Evolutionary conservation across 2,329 filamentous ascomycete species (phyloP), one percentile per base, ranked within the genome.

Genomic region (Dothistroma septosporum): DNA sequence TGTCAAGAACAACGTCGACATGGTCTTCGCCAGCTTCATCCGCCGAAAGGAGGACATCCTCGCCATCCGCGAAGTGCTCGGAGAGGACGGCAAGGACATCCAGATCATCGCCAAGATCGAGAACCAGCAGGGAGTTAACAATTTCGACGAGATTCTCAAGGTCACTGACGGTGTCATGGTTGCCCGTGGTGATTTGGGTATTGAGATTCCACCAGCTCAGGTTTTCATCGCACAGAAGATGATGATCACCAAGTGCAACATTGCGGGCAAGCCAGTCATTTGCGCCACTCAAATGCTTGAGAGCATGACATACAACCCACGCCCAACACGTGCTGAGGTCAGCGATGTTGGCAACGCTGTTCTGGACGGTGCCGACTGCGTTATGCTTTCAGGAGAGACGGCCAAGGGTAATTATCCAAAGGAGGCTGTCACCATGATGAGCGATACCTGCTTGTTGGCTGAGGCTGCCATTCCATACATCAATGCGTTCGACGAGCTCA

Each of bases 31-130:
- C 64, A 97, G 92, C 0, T 99, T 99, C 78, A 99, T 99, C 78
- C 93, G 94, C 71, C 89, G 90, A 64, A 93, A 89, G 62, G 88
- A 92, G 75, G 94, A 99, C 77, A 96, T 99, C 82, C 85, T 83
- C 70, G 87, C 92, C 73, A 99, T 99, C 77, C 93, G 94, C 69
- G 85, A 89, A 68, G 89, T 97, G 64, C 87, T 99, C 56, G 94
- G 94, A 65, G 85, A 91, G 74, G 89, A 95, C 49, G 94, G 94
- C 78, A 91, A 90, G 81, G 88, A 96, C 78, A 97, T 99, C 74
- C 93, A 99, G 83, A 96, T 99, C 81, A 97, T 99, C 76, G 90
- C 94, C 85, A 99, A 99, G 89, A 96, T 99, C 70, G 94, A 99
- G 86, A 99, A 99, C 84, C 91, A 96, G 79, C 94, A 99, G 81